These are phyloP conservation scores for Vigna mungo DNA, from an alignment of 306 rosid species.

Conservation along the genomic window DNA sequence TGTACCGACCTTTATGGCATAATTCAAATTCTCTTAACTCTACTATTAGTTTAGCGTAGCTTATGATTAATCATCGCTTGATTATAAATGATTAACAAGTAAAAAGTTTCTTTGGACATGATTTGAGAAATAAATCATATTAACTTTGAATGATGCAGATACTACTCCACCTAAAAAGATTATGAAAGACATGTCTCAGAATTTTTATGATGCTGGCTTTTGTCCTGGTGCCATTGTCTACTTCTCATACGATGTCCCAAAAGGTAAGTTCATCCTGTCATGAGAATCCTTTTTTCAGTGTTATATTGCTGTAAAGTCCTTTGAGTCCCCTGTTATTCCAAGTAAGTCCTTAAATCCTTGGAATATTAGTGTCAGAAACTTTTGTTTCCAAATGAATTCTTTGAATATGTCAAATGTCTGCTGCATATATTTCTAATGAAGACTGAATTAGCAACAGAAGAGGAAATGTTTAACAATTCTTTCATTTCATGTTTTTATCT, in stretches of 20 bases:
- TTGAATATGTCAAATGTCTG: not conserved
- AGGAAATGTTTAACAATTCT: not conserved
- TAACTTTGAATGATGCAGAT: conserved; percentile 59
- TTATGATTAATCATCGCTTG: conserved; percentile 7
- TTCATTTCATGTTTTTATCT: not conserved
- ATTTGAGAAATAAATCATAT: not conserved
- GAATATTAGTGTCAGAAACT: not conserved
- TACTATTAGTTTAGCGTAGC: not conserved
- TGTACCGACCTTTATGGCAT: not conserved
- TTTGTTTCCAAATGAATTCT: not conserved
- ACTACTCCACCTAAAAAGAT: conserved; percentile 89
- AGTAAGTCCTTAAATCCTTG: not conserved
- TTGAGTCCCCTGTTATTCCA: not conserved
- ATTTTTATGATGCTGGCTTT: conserved; percentile 80
- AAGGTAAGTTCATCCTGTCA: conserved; percentile 57
- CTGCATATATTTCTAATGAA: conserved; percentile 9
- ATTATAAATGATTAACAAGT: not conserved
- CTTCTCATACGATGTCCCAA: conserved; percentile 67
- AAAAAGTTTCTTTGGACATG: conserved; percentile 16
- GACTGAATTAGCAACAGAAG: not conserved
- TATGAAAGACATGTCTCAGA: conserved; percentile 71
- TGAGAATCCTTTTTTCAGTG: conserved; percentile 9
- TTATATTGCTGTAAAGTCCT: conserved; percentile 14
- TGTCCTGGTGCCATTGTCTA: conserved; percentile 92
- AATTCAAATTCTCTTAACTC: conserved; percentile 4